Percentiles rank a stretch among this genome's conserved stretches.
These are phyloP conservation scores for Candida jianshihensis DNA, from an alignment of 805 yeast species.

Conservation along the genomic window DNA sequence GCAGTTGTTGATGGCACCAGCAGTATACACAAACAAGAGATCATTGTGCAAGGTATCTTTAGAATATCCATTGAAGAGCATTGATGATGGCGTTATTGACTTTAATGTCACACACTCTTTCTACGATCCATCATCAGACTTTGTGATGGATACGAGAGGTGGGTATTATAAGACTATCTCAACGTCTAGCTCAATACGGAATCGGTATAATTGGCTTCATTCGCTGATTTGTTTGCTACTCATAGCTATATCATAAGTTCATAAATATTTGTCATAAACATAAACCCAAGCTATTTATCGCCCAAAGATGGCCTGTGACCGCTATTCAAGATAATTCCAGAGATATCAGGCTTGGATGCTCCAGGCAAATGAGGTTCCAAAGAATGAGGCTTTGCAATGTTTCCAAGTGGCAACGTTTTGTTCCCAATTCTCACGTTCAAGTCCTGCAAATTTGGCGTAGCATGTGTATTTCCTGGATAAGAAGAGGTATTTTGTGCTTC, in stretches of 20 bases:
- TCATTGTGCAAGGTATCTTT: slow-evolving; percentile 6
- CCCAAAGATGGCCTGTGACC: slow-evolving; percentile 4
- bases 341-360: not conserved
- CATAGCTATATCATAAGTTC: too few relatives aligned
- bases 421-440: slow-evolving; percentile 4
- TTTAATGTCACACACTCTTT: slow-evolving; percentile 4
- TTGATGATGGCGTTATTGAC: slow-evolving; percentile 5
- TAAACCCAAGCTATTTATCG: not conserved
- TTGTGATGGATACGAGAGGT: slow-evolving; percentile 9
- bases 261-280: too few relatives aligned
- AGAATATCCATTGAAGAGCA: slow-evolving; percentile 1
- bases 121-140: slow-evolving; percentile 10
- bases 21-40: slow-evolving; percentile 7
- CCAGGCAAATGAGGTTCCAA: not conserved
- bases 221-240: too few relatives aligned
- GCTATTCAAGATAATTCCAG: not conserved
- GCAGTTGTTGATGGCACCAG: slow-evolving; percentile 20
- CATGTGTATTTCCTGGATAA: too few relatives aligned
- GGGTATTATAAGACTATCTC: slow-evolving; percentile 13
- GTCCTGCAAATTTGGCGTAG: slow-evolving; percentile 1
- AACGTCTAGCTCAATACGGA: too few relatives aligned
- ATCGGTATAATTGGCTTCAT: too few relatives aligned
- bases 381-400: slow-evolving; percentile 6
- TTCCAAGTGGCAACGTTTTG: slow-evolving; percentile 3
- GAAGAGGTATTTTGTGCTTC: not conserved